These are phyloP conservation scores for Aspergillus carbonarius DNA, from an alignment of 2,329 filamentous ascomycete genomes.

Conservation along the genomic window DNA sequence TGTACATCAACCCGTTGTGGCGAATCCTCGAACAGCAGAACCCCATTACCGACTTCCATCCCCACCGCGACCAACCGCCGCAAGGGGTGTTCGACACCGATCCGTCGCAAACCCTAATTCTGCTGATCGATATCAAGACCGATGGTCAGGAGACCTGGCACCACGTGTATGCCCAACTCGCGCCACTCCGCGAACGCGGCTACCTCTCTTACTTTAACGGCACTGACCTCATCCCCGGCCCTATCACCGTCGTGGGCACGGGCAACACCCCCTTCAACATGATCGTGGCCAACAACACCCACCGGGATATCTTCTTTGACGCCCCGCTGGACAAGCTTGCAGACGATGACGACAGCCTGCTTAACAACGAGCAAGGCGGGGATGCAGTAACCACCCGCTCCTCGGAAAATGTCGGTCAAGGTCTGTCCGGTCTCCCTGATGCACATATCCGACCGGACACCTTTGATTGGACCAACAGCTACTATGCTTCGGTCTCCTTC, in stretches of 20 bases:
- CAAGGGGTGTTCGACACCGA: constrained; percentile 54
- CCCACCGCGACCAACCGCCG: constrained; percentile 25
- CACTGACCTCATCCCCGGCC: constrained; percentile 39
- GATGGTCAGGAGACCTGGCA: constrained; percentile 40
- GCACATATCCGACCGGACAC: constrained; percentile 38
- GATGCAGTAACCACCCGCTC: constrained; percentile 1
- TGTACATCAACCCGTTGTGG: constrained; percentile 56
- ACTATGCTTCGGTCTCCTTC: constrained; percentile 59
- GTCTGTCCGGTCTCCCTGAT: constrained; percentile 42
- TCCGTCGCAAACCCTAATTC: constrained; percentile 50
- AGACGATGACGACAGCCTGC: constrained; percentile 15
- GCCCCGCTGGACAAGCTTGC: constrained; percentile 48
- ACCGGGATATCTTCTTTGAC: constrained; percentile 58
- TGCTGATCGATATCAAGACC: constrained; percentile 55
- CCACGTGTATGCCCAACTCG: constrained; percentile 43
- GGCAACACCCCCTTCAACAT: constrained; percentile 54
- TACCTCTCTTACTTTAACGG: constrained; percentile 56
- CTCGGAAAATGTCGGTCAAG: constrained; percentile 44
- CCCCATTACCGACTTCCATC: constrained; percentile 39
- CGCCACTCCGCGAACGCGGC: constrained; percentile 48
- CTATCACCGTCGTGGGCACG: constrained; percentile 55
- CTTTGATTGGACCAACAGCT: constrained; percentile 54
- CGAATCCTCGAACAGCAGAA: constrained; percentile 53
- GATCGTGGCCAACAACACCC: constrained; percentile 46
- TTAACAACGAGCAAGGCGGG: not conserved